Evolutionary conservation across 2,329 filamentous ascomycete genomes (phyloP), one percentile per base, ranked within the genome.

Genomic region (Emergomyces orientalis): DNA sequence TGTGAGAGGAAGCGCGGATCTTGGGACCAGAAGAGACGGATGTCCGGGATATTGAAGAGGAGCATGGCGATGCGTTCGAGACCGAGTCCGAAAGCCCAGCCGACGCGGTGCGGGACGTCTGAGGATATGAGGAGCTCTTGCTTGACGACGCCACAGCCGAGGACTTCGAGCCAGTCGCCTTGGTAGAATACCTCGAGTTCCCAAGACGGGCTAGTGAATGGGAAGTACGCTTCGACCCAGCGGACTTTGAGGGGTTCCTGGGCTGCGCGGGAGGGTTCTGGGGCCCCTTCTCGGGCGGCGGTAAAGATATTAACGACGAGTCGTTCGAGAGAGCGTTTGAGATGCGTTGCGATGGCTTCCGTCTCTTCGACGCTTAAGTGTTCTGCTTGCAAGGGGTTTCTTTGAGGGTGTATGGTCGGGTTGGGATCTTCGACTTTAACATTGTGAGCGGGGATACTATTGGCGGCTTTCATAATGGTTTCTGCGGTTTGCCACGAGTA

Each of bases 201-300:
- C 89, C 91, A 99, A 7, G 89, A 94, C 0, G 94, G 94, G 63
- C 88, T 92, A 0, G 94, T 99, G 74, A 97, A 97, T 47, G 94
- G 94, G 77, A 99, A 99, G 77, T 94, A 97, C 1, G 94, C 91
- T 75, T 97, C 93, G 8, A 97, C 87, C 94, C 94, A 99, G 67
- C 94, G 86, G 70, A 97, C 87, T 68, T 86, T 87, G 47, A 97
- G 80, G 4, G 91, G 90, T 71, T 95, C 89, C 59, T 85, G 81
- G 59, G 83, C 79, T 8, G 79, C 78, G 13, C 73, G 75, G 63
- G 78, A 79, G 19, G 81, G 76, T 7, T 69, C 79, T 5, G 78
- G 78, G 22, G 72, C 73, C 64, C 77, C 79, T 59, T 81, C 81
- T 71, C 86, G 86, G 7, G 91, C 92, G 41, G 88, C 84, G 11